Evolutionary conservation across 495 filamentous ascomycete genomes (phyloP), one percentile per base, ranked within the genome.

Genomic region (Tuber microsphaerosporum): DNA sequence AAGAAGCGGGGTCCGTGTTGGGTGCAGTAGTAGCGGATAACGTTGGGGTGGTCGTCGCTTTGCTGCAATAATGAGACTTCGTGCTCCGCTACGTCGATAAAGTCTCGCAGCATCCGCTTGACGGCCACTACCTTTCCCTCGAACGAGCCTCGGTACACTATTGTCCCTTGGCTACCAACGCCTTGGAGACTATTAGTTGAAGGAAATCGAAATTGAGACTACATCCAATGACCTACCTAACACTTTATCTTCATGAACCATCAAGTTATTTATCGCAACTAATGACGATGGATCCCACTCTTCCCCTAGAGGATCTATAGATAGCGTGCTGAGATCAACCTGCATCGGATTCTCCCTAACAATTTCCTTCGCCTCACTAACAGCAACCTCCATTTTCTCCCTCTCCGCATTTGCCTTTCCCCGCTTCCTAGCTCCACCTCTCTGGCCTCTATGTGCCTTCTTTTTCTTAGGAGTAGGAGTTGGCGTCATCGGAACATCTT

Each of bases 1-100:
- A 97, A 87, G 84, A 99, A 99, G n/a, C 91, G 90, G 22, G 90
- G 88, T 14, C 92, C 92, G 79, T 93, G 89, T 81, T 96, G 92
- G 81, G 95, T 94, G 75, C 93, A 93, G 81, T 91, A 97, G 81
- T 99, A 99, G 69, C 95, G 92, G 79, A 99, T 97, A 51, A 99
- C 94, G 81, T 99, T 98, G 10, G 90, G 90, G 81, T 99, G 94
- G 79, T 97, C 93, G 80, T 99, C 95, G 79, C 94, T 97, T 81
- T 97, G 92, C 76, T 95, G 89, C 45, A 99, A 84, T 22, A 97
- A 85, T 68, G 92, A 90, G 2, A 97, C 94, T 82, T 99, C 95
- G 76, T 97, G 94, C 34, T 92, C 92, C 17, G 96, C 96, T 79
- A 99, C 93, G 73, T 97, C 95, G 83, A 92, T 97, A 83, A 97